Conservation (phyloP, 2,329 filamentous ascomycete genomes). For the Ophiosphaerella narmari region DNA sequence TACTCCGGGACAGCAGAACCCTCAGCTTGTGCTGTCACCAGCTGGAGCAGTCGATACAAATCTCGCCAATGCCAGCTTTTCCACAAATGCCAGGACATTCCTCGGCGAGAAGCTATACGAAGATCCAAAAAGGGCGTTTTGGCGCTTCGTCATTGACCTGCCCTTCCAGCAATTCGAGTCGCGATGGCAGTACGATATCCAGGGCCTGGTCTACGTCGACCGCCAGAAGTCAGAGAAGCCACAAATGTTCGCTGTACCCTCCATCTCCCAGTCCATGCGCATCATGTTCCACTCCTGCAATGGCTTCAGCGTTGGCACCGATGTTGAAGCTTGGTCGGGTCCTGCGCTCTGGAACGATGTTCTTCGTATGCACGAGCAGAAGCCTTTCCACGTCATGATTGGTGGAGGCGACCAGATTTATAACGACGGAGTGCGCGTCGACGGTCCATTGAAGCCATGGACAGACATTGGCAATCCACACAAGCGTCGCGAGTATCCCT, state of each 20-base stretch:
- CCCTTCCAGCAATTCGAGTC: conserved; percentile 74
- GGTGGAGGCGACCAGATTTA: conserved; percentile 90
- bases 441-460: conserved; percentile 75
- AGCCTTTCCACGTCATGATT: conserved; percentile 72
- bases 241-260: conserved; percentile 60
- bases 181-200: conserved; percentile 78
- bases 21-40: conserved; percentile 62
- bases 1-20: conserved; percentile 68
- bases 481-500: conserved; percentile 65
- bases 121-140: conserved; percentile 63
- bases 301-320: conserved; percentile 69
- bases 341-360: conserved; percentile 69
- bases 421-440: conserved; percentile 78
- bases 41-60: conserved; percentile 48
- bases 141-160: conserved; percentile 62
- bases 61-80: conserved; percentile 29
- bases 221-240: conserved; percentile 45
- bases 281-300: conserved; percentile 74
- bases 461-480: conserved; percentile 64
- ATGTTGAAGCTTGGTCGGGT: conserved; percentile 65
- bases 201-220: conserved; percentile 65
- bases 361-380: conserved; percentile 61
- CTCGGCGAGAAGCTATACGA: conserved; percentile 63
- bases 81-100: conserved; percentile 40
- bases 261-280: conserved; percentile 66